phyloP scores from a whole-genome alignment of 116 monocot genomes.

The Posidonia oceanica region DNA sequence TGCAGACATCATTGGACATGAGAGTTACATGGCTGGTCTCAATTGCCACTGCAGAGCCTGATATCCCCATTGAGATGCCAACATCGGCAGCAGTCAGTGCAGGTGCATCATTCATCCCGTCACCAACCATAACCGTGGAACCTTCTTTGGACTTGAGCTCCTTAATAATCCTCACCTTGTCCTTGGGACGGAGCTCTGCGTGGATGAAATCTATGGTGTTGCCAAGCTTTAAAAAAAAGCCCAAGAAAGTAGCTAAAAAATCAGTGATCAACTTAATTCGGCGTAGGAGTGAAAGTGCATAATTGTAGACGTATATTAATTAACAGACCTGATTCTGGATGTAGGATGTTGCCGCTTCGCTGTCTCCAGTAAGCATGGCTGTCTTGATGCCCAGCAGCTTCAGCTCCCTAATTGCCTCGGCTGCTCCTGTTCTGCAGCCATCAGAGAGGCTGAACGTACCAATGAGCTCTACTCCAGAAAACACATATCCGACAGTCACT shows the following conservation, averaged over 20 bases:
- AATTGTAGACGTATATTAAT: no score
- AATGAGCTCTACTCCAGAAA: slow-evolving; percentile 30
- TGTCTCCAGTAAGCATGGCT: slow-evolving; percentile 95
- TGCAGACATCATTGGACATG: slow-evolving; percentile 87
- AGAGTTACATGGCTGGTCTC: slow-evolving; percentile 90
- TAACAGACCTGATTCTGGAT: slow-evolving; percentile 61
- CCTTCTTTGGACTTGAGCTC: slow-evolving; percentile 56
- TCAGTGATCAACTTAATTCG: no score
- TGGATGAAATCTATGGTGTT: slow-evolving; percentile 46
- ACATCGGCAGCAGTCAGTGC: slow-evolving; percentile 75
- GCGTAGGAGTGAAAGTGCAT: no score
- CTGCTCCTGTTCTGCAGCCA: slow-evolving; percentile 61
- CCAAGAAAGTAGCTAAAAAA: no score
- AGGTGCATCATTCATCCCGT: slow-evolving; percentile 98
- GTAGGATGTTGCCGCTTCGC: slow-evolving; percentile 48
- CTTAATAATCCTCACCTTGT: slow-evolving; percentile 62
- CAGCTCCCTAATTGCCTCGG: slow-evolving; percentile 50
- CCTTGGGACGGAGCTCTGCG: slow-evolving; percentile 79
- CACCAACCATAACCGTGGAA: slow-evolving; percentile 75
- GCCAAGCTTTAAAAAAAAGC: slow-evolving; percentile 31
- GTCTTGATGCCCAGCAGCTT: slow-evolving; percentile 59
- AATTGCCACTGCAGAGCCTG: slow-evolving; percentile 87
- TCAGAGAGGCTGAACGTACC: slow-evolving; percentile 79
- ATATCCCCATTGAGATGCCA: slow-evolving; percentile 95
- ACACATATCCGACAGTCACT: slow-evolving; percentile 54